A percentile compares a stretch with the other conserved stretches of the same genome.
These are phyloP conservation scores for Uncinocarpus reesii DNA, from an alignment of 2,329 filamentous ascomycete genomes.

Conservation along the genomic window DNA sequence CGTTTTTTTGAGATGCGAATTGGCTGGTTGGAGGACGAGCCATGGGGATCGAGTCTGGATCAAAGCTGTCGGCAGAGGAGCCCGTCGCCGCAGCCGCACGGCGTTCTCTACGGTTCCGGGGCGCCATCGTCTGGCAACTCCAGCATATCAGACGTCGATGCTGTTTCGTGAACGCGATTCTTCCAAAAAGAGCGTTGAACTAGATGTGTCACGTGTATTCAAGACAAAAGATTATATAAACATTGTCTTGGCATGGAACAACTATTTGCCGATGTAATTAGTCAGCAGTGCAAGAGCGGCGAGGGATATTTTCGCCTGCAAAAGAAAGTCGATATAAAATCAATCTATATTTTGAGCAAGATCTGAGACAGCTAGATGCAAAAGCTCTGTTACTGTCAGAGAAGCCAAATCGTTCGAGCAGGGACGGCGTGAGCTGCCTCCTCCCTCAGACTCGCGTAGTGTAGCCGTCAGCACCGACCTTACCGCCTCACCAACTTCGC, in stretches of 20 bases:
- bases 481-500: background rate
- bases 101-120: conserved; percentile 33
- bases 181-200: no score
- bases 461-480: no score
- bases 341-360: no score
- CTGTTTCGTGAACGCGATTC: no score
- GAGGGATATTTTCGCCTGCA: background rate
- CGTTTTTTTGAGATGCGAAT: conserved; percentile 16
- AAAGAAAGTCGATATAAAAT: no score
- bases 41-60: conserved; percentile 27
- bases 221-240: no score
- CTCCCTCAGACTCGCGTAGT: no score
- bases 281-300: background rate
- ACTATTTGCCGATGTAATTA: background rate
- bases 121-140: conserved; percentile 8
- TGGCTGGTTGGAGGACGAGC: conserved; percentile 20
- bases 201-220: no score
- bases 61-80: conserved; percentile 11
- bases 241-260: background rate
- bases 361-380: no score
- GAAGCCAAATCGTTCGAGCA: no score
- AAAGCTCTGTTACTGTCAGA: no score
- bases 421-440: no score
- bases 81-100: conserved; percentile 27
- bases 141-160: background rate